Conservation (phyloP, 2,329 filamentous ascomycete species). For the Drechslerella dactyloides region DNA sequence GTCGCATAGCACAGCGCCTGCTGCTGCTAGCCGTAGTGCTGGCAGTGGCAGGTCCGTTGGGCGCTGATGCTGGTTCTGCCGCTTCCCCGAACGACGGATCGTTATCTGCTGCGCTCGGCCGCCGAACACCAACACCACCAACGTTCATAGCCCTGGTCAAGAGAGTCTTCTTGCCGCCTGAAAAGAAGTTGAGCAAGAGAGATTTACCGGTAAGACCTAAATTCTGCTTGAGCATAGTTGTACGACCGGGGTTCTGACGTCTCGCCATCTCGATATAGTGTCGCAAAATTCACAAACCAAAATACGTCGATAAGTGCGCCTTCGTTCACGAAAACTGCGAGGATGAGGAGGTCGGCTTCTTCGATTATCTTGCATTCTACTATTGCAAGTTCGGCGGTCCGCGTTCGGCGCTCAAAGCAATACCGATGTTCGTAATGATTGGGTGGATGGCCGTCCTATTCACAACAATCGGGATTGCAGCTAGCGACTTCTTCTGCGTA, state of each 20-base stretch:
- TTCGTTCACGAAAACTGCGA: constrained; percentile 82
- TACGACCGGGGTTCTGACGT: background rate
- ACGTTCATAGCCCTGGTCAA: constrained; percentile 33
- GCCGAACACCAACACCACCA: constrained; percentile 28
- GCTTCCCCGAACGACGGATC: constrained; percentile 23
- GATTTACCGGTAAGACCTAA: constrained; percentile 49
- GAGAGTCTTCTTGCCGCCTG: constrained; percentile 24
- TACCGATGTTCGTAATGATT: constrained; percentile 80
- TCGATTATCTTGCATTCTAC: constrained; percentile 88
- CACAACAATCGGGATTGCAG: constrained; percentile 94
- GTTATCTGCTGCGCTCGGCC: constrained; percentile 1
- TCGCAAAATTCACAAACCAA: constrained; percentile 71
- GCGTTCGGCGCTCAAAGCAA: constrained; percentile 65
- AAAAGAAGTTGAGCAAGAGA: constrained; percentile 27
- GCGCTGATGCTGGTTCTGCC: constrained; percentile 20
- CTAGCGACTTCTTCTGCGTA: constrained; percentile 97
- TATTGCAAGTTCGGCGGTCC: constrained; percentile 73
- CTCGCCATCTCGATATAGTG: constrained; percentile 64
- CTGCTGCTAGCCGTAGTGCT: constrained; percentile 17
- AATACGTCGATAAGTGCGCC: constrained; percentile 77
- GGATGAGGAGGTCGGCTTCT: constrained; percentile 86
- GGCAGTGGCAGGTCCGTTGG: constrained; percentile 14
- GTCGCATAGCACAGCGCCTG: constrained; percentile 37
- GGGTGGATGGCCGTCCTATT: constrained; percentile 89
- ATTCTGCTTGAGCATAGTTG: background rate